A percentile compares a stretch with the other conserved stretches of the same genome.
Evolutionary conservation across 2,329 filamentous ascomycete species (phyloP).

Genomic region (Lomentospora prolificans): DNA sequence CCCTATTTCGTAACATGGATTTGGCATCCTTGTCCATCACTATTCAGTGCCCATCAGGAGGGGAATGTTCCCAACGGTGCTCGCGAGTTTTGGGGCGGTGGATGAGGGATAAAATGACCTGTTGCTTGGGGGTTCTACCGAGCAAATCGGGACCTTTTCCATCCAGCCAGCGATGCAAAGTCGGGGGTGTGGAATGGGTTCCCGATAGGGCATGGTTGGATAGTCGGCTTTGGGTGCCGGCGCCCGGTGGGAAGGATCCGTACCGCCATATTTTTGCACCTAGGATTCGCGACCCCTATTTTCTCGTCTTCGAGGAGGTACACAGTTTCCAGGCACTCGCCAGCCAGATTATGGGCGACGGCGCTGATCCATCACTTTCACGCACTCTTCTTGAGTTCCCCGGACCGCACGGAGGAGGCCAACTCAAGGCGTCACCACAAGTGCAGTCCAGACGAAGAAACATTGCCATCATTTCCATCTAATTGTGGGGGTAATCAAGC

Average conservation of each 20-base stretch:
- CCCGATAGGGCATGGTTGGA: neutral
- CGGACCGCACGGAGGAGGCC: too few species aligned
- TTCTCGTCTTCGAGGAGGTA: too few species aligned
- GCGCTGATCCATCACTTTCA: too few species aligned
- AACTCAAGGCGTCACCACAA: too few species aligned
- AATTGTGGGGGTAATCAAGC: too few species aligned
- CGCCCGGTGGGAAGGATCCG: neutral
- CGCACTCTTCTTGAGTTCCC: too few species aligned
- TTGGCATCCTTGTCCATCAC: neutral
- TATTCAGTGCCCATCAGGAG: too few species aligned
- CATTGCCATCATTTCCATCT: too few species aligned
- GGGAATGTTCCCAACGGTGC: neutral
- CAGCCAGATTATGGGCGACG: too few species aligned
- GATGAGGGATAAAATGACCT: slow-evolving; percentile 1
- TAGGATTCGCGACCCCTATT: neutral
- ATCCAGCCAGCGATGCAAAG: neutral
- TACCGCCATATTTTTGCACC: neutral
- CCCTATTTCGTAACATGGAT: neutral
- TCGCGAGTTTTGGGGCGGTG: neutral
- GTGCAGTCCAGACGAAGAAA: too few species aligned
- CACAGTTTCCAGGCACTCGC: too few species aligned
- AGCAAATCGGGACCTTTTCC: neutral
- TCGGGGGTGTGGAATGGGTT: neutral
- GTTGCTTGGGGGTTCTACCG: neutral
- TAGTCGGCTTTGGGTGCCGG: neutral